phyloP scores from a whole-genome alignment of 257 asterid genomes.

The Ballota nigra region DNA sequence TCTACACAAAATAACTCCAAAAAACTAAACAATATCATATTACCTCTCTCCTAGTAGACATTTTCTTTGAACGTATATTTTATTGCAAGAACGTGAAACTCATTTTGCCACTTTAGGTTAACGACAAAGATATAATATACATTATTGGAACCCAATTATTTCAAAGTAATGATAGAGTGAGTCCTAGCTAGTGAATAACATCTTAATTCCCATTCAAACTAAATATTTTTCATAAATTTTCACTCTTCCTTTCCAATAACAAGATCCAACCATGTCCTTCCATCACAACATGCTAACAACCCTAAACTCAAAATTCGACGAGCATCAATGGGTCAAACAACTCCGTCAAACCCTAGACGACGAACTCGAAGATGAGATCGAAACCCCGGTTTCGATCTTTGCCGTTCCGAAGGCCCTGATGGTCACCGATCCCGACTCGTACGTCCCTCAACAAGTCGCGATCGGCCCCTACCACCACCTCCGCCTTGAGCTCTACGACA shows the following conservation, averaged over 20 bases:
- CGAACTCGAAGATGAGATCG: too few relatives aligned
- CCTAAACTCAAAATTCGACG: constrained; percentile 40
- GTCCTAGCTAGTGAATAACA: not conserved
- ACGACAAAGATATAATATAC: too few relatives aligned
- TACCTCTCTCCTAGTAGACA: too few relatives aligned
- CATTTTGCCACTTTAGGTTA: not conserved
- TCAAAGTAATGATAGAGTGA: too few relatives aligned
- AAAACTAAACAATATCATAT: too few relatives aligned
- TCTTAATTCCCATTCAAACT: too few relatives aligned
- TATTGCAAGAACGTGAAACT: constrained; percentile 1
- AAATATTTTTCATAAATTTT: too few relatives aligned
- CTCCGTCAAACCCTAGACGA: constrained; percentile 50
- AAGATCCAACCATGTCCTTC: constrained; percentile 26
- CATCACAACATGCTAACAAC: constrained; percentile 27
- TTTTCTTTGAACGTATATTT: not conserved
- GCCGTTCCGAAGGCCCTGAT: constrained; percentile 45
- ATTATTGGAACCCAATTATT: too few relatives aligned
- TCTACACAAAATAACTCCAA: too few relatives aligned
- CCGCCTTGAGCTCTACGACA: constrained; percentile 43
- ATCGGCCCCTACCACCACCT: constrained; percentile 65
- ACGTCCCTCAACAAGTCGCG: constrained; percentile 52
- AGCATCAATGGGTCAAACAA: constrained; percentile 46
- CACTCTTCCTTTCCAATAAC: not conserved
- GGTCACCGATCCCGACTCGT: constrained; percentile 31
- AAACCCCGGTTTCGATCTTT: constrained; percentile 49